A percentile compares a stretch with the other conserved stretches of the same genome.
Evolutionary conservation across 768 basidiomycete genomes (phyloP).

Genomic region (Melanogaster broomeanus): DNA sequence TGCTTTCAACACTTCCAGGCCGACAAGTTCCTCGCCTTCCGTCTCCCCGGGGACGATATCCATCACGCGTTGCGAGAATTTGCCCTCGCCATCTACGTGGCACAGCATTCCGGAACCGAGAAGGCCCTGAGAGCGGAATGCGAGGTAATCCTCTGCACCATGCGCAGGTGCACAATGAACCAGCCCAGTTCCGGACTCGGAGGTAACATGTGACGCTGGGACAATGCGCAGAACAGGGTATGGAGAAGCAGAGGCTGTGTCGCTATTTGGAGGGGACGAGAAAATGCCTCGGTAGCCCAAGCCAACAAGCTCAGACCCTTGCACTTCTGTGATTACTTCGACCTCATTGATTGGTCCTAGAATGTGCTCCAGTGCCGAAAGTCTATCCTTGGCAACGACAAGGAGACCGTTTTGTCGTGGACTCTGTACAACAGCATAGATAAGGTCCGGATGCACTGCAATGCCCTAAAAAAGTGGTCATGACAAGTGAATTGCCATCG

Average conservation of each 20-base stretch:
- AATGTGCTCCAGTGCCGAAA: conserved; percentile 35
- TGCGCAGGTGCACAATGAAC: conserved; percentile 97
- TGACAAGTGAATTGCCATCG: neutral
- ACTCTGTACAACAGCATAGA: conserved; percentile 56
- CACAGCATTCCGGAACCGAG: conserved; percentile 61
- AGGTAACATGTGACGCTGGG: conserved; percentile 73
- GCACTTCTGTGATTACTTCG: conserved; percentile 21
- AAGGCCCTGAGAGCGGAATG: conserved; percentile 60
- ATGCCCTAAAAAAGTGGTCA: conserved; percentile 64
- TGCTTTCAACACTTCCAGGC: conserved; percentile 69
- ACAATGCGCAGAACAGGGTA: conserved; percentile 48
- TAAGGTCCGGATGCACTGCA: conserved; percentile 74
- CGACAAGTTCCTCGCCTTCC: conserved; percentile 56
- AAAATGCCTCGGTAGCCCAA: conserved; percentile 67
- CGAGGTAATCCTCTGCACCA: conserved; percentile 87
- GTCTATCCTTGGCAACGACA: conserved; percentile 55
- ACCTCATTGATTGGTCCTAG: conserved; percentile 23
- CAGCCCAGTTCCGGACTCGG: conserved; percentile 89
- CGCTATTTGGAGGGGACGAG: conserved; percentile 23
- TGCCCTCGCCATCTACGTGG: conserved; percentile 79
- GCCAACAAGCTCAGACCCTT: conserved; percentile 54
- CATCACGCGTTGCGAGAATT: conserved; percentile 61
- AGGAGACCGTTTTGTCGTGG: conserved; percentile 31
- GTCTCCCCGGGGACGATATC: conserved; percentile 42
- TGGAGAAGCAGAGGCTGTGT: neutral